phyloP scores from a whole-genome alignment of 352 stramenopile species.

The Ophiocytium majus region DNA sequence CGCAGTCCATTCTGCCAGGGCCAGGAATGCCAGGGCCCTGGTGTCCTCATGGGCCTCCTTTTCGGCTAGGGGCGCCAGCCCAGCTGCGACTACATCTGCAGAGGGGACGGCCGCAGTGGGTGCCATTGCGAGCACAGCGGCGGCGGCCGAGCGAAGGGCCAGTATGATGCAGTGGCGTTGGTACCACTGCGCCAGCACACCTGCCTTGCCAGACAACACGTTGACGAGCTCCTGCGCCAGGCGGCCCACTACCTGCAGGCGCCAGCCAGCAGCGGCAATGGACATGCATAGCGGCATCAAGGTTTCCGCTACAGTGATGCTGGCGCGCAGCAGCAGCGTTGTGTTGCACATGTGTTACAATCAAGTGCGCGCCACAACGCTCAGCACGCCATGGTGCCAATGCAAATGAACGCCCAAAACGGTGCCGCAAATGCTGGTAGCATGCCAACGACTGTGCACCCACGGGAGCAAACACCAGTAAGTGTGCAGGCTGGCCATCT shows the following conservation, averaged over 20 bases:
- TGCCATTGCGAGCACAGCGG: not conserved
- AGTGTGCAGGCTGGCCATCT: too few species aligned
- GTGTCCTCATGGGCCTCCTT: constrained; percentile 56
- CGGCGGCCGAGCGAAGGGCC: constrained; percentile 28
- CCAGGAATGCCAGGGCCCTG: constrained; percentile 26
- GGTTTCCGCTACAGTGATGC: too few species aligned
- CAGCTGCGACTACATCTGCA: constrained; percentile 8
- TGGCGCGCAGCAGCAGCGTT: too few species aligned
- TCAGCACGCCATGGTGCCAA: too few species aligned
- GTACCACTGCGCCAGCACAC: constrained; percentile 57
- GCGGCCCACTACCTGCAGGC: constrained; percentile 31
- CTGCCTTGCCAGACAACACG: constrained; percentile 48
- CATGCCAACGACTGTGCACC: too few species aligned
- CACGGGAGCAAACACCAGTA: too few species aligned
- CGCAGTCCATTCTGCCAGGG: constrained; percentile 9
- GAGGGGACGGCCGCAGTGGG: constrained; percentile 25
- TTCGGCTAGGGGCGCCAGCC: constrained; percentile 40
- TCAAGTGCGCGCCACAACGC: too few species aligned
- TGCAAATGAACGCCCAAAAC: too few species aligned
- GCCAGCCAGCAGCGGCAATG: too few species aligned
- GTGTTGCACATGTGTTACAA: too few species aligned
- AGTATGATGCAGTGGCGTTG: constrained; percentile 52
- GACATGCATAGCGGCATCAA: too few species aligned
- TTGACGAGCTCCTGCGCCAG: constrained; percentile 32
- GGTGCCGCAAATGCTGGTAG: too few species aligned